phyloP scores from a whole-genome alignment of 2,329 filamentous ascomycete genomes.

The Blastomyces percursus region DNA sequence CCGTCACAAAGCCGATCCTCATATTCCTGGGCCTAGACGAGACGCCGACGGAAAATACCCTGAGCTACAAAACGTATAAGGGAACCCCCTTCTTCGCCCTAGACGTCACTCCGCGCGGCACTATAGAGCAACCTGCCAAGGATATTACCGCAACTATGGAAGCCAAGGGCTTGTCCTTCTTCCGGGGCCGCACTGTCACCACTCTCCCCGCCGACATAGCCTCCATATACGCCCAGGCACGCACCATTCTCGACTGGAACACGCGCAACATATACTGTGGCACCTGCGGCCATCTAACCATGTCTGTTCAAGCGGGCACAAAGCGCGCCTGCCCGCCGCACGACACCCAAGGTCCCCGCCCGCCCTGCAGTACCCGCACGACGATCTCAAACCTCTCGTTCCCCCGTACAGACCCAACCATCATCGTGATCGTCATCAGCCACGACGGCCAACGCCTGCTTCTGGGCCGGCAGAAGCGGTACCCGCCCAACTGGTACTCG shows the following conservation, averaged over 20 bases:
- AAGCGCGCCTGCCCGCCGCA: conserved; percentile 37
- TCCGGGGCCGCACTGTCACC: conserved; percentile 54
- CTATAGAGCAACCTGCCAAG: conserved; percentile 49
- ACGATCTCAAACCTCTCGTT: conserved; percentile 86
- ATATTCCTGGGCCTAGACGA: conserved; percentile 82
- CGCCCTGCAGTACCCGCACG: conserved; percentile 66
- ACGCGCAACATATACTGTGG: conserved; percentile 82
- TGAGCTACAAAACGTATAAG: conserved; percentile 49
- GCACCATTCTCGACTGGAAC: conserved; percentile 90
- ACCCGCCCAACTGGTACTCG: conserved; percentile 75
- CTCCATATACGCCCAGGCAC: conserved; percentile 79
- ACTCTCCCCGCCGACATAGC: conserved; percentile 56
- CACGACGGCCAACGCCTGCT: conserved; percentile 66
- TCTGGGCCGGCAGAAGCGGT: conserved; percentile 74
- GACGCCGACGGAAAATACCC: conserved; percentile 32
- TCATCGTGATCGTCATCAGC: conserved; percentile 88
- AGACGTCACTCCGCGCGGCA: conserved; percentile 66
- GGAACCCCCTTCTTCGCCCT: conserved; percentile 82
- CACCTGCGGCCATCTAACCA: conserved; percentile 70
- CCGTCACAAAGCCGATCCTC: conserved; percentile 54
- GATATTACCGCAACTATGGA: conserved; percentile 50
- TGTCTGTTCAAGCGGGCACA: conserved; percentile 40
- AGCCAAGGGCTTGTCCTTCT: conserved; percentile 53
- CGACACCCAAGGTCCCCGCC: conserved; percentile 39
- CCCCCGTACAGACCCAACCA: conserved; percentile 83